Base-by-base conservation (phyloP, 768 basidiomycete species). In the Lanmaoa pseudosensibilis region DNA sequence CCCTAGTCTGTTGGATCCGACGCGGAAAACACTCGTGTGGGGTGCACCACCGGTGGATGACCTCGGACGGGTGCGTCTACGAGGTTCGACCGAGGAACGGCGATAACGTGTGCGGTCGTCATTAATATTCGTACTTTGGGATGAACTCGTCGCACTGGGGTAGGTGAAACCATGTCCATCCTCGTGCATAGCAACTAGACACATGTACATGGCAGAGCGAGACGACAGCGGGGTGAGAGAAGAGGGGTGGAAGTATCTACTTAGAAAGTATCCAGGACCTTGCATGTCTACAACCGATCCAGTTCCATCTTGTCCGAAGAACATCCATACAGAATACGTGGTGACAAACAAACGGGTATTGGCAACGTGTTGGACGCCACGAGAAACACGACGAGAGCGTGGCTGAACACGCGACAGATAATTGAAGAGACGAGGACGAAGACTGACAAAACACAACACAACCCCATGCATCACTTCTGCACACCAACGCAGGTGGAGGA, bases 41-140 rank as follows among this genome's bases (percentile, higher is more conserved):
- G 86, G 85, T 33, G 89, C 90, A 27, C 89, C 89, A 6, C 74
- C 84, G 1, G 77, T 90, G 50, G 87, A 90, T 60, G 76, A 78
- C 47, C 65, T 84, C 15, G 87, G 86, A 49, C 80, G 75, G 56
- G 65, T 81, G 61, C 8, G 21, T 36, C 23, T 55, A 40, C 56
- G 34, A 25, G 44, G 50, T n/a, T 60, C 59, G 7, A 38, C 16
- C 10, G 32, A 30, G 23, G 39, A 49, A 37, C 53, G 25, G 19
- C 40, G 50, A 53, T 63, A 21, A 56, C 38, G 6, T 45, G 23
- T 4, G 16, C 10, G 5, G 21, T 32, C 9, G 32, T 19, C n/a
- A n/a, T 15, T n/a, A 8, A 6, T 6, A 1, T 13, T 11, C 1
- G 19, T 23, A 4, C 43, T 21, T 13, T 3, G 15, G n/a, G 25